Evolutionary conservation across 352 stramenopile species (phyloP).

Genomic region (Phytopythium sindhum): DNA sequence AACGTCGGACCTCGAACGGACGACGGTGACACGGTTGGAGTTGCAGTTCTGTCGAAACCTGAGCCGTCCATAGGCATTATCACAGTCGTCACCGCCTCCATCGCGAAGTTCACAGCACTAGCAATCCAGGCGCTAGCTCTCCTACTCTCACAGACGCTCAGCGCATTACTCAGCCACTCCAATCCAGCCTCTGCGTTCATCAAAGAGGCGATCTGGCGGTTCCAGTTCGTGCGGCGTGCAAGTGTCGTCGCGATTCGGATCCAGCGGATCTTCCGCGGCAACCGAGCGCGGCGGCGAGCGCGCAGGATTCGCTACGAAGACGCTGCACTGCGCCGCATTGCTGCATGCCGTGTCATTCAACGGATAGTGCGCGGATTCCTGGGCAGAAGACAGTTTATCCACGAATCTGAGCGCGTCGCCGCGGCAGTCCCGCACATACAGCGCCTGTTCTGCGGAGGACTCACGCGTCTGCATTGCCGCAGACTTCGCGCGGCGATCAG

Average conservation of each 20-base stretch:
- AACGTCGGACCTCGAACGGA: not conserved
- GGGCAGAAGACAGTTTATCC: conserved; percentile 33
- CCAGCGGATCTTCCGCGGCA: conserved; percentile 66
- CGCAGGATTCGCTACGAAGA: conserved; percentile 32
- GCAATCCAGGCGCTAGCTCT: not conserved
- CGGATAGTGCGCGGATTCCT: conserved; percentile 54
- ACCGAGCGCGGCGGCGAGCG: conserved; percentile 46
- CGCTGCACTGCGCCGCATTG: conserved; percentile 33
- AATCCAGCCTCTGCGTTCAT: conserved; percentile 40
- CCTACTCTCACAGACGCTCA: not conserved
- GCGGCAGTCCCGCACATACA: conserved; percentile 51
- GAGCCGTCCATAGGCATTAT: not conserved
- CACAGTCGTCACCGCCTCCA: not conserved
- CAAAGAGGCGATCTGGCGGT: conserved; percentile 54
- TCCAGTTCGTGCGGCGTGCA: conserved; percentile 56
- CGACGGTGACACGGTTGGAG: not conserved
- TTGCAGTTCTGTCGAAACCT: not conserved
- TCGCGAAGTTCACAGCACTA: not conserved
- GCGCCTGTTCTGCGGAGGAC: conserved; percentile 40
- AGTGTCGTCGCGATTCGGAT: conserved; percentile 52
- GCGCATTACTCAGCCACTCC: conserved; percentile 22
- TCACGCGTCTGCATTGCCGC: conserved; percentile 33
- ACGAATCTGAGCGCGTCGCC: conserved; percentile 30
- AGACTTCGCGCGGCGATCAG: conserved; percentile 33
- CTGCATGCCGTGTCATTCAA: conserved; percentile 38